phyloP scores from a whole-genome alignment of 306 rosid species.

The Cucurbita pepo region DNA sequence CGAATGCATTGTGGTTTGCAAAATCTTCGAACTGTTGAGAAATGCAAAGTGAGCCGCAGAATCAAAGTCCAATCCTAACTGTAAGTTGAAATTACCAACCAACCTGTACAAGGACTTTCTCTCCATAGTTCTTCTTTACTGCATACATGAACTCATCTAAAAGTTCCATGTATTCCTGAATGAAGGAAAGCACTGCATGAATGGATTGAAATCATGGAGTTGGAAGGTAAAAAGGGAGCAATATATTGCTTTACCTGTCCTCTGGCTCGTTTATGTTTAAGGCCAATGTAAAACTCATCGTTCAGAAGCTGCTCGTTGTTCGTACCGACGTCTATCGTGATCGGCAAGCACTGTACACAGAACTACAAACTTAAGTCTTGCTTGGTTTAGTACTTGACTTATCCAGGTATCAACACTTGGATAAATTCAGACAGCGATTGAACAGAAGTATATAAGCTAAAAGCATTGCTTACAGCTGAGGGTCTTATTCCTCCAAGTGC shows the following conservation, averaged over 20 bases:
- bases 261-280: constrained; percentile 66
- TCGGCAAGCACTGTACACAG: constrained; percentile 65
- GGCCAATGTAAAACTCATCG: constrained; percentile 85
- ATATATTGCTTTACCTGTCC: constrained; percentile 49
- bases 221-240: background rate
- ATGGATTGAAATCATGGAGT: background rate
- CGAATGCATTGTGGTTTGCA: constrained; percentile 88
- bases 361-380: background rate
- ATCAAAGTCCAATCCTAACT: background rate
- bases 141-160: constrained; percentile 91
- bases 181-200: constrained; percentile 4
- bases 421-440: background rate
- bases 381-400: background rate
- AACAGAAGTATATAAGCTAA: background rate
- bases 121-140: constrained; percentile 87
- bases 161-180: constrained; percentile 81
- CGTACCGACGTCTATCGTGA: constrained; percentile 93
- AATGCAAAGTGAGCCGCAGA: constrained; percentile 1
- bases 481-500: constrained; percentile 96
- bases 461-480: constrained; percentile 52
- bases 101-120: constrained; percentile 89
- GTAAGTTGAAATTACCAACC: constrained; percentile 14
- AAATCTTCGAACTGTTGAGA: constrained; percentile 77
- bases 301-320: constrained; percentile 78
- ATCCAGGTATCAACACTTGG: background rate